Percentiles rank a stretch among this genome's conserved stretches.
phyloP scores from a whole-genome alignment of 768 basidiomycete genomes.

The Kwoniella heveanensis region DNA sequence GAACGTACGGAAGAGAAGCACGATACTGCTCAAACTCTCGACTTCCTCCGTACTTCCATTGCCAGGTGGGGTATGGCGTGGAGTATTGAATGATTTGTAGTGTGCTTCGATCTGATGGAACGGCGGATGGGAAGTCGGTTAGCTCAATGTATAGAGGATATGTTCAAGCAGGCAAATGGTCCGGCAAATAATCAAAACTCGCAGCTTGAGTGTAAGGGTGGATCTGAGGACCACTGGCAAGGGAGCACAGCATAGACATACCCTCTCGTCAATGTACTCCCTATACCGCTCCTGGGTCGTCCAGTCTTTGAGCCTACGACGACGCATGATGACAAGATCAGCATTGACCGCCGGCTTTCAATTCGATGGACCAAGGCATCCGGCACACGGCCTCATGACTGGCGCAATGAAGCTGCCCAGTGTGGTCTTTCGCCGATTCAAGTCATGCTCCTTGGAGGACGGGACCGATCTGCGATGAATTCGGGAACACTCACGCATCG shows the following conservation, averaged over 20 bases:
- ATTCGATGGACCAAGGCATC: no score
- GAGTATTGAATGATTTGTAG: slow-evolving; percentile 30
- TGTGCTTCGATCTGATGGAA: slow-evolving; percentile 42
- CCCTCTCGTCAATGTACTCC: slow-evolving; percentile 48
- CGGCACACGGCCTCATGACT: no score
- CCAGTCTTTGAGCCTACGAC: slow-evolving; percentile 48
- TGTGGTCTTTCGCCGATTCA: no score
- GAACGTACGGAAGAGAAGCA: slow-evolving; percentile 45
- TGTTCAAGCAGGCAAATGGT: no score
- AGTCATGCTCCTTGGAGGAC: no score
- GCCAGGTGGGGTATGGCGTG: slow-evolving; percentile 27
- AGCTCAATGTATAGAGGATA: no score
- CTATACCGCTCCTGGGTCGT: slow-evolving; percentile 45
- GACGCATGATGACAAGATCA: no score
- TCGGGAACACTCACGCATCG: slow-evolving; percentile 47
- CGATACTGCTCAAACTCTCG: slow-evolving; percentile 50
- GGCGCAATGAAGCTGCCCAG: no score
- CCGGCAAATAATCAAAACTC: no score
- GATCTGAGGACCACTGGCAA: background rate
- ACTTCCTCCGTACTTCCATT: slow-evolving; percentile 34
- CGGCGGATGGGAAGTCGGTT: background rate
- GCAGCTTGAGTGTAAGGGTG: no score
- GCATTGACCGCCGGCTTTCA: no score
- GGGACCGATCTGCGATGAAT: background rate
- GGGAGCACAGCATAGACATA: slow-evolving; percentile 20